Evolutionary conservation across 2,329 filamentous ascomycete species (phyloP).

Genomic region (Gliomastix tumulicola): DNA sequence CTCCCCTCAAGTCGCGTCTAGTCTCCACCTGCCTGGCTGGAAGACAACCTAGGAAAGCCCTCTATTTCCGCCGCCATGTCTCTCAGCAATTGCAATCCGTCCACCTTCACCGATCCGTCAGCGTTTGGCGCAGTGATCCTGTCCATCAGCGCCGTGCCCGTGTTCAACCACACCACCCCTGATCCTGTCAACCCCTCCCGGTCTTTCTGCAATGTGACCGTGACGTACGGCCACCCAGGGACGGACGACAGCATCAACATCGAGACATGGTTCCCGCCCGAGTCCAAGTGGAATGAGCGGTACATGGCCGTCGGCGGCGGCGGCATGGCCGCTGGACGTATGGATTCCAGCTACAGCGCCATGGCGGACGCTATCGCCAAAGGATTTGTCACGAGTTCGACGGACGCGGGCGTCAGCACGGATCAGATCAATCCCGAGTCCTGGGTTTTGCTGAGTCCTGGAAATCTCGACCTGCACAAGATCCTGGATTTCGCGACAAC

Average conservation of each 20-base stretch:
- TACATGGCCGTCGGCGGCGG: constrained; percentile 20
- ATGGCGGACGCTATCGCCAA: constrained; percentile 9
- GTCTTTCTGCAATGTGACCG: constrained; percentile 11
- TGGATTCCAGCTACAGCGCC: background rate
- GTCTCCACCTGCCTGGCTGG: no score
- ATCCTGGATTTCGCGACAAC: constrained; percentile 14
- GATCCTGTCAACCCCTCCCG: background rate
- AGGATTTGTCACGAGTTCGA: constrained; percentile 9
- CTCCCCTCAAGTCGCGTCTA: no score
- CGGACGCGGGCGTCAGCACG: constrained; percentile 8
- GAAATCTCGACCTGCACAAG: constrained; percentile 13
- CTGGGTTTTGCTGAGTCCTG: constrained; percentile 5
- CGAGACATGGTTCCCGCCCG: constrained; percentile 14
- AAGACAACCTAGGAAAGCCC: no score
- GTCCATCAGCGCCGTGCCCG: background rate
- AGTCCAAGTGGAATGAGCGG: constrained; percentile 17
- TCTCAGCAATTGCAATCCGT: no score
- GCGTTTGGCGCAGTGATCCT: background rate
- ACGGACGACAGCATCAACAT: constrained; percentile 2
- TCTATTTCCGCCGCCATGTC: no score
- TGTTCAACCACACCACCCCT: background rate
- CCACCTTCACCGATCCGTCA: background rate
- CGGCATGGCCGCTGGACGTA: constrained; percentile 15
- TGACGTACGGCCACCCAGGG: constrained; percentile 7
- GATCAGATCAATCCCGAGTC: background rate